Evolutionary conservation across 495 filamentous ascomycete genomes (phyloP).

Genomic region (Venustampulla echinocandica): DNA sequence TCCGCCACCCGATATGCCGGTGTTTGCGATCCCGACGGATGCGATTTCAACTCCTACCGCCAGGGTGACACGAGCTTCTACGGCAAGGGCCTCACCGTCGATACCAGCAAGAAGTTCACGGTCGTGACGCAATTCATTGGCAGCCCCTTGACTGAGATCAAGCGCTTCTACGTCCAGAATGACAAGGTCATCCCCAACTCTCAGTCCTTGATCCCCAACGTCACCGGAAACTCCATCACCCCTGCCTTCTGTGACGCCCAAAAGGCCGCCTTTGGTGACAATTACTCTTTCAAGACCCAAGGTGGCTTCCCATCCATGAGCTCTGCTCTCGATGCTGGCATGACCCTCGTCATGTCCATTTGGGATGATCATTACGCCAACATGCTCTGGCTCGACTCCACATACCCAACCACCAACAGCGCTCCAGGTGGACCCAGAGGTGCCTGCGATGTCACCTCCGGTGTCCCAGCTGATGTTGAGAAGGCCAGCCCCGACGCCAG

Average conservation of each 20-base stretch:
- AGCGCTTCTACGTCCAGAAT: conserved; percentile 54
- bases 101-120: conserved; percentile 52
- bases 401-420: conserved; percentile 49
- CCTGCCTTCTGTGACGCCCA: conserved; percentile 47
- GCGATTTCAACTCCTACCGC: conserved; percentile 62
- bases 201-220: conserved; percentile 39
- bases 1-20: conserved; percentile 33
- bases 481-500: conserved; percentile 40
- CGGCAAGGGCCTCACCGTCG: conserved; percentile 44
- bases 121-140: conserved; percentile 64
- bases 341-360: conserved; percentile 53
- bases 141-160: conserved; percentile 46
- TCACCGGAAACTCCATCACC: conserved; percentile 49
- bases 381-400: conserved; percentile 80
- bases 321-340: conserved; percentile 45
- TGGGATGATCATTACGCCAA: conserved; percentile 67
- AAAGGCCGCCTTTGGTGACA: conserved; percentile 53
- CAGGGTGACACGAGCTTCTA: conserved; percentile 51
- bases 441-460: conserved; percentile 52
- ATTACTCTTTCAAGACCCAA: conserved; percentile 35
- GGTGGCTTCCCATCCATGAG: conserved; percentile 53
- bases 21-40: conserved; percentile 66
- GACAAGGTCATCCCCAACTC: conserved; percentile 33
- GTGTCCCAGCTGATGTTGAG: conserved; percentile 53
- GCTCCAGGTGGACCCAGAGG: conserved; percentile 63